These are phyloP conservation scores for Lantana camara DNA, from an alignment of 257 asterid species.

Conservation along the genomic window DNA sequence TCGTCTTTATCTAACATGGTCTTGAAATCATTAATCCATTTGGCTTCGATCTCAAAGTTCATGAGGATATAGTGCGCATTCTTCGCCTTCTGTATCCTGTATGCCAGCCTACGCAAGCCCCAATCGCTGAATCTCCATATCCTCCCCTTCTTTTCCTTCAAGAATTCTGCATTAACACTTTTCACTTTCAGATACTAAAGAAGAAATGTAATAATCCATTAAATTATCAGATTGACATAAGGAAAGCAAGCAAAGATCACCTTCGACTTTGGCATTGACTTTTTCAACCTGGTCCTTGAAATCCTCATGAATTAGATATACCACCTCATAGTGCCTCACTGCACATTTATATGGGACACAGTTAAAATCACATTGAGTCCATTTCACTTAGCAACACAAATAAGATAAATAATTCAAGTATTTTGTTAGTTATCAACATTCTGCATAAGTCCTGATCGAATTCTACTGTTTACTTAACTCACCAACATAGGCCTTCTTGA, in stretches of 20 bases:
- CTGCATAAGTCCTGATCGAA: too few species aligned
- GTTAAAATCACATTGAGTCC: conserved; percentile 14
- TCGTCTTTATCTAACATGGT: conserved; percentile 85
- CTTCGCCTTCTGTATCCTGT: conserved; percentile 81
- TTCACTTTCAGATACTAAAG: not conserved
- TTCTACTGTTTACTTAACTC: too few species aligned
- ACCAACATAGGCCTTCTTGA: too few species aligned
- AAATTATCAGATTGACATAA: not conserved
- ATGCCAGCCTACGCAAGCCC: conserved; percentile 96
- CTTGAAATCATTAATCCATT: conserved; percentile 87
- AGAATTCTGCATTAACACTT: conserved; percentile 52
- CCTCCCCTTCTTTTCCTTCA: conserved; percentile 88
- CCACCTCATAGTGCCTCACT: conserved; percentile 98
- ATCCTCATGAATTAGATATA: conserved; percentile 87
- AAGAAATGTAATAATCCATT: not conserved
- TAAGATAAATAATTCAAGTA: not conserved
- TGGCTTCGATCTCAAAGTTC: conserved; percentile 87
- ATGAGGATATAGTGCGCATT: conserved; percentile 87
- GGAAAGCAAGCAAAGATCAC: conserved; percentile 38
- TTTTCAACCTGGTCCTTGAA: conserved; percentile 72
- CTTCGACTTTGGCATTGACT: conserved; percentile 80
- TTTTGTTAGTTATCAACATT: not conserved
- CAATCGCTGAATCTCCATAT: conserved; percentile 95
- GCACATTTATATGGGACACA: conserved; percentile 19
- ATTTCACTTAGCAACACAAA: not conserved